These are phyloP conservation scores for Fraxinus quadrangulata DNA, from an alignment of 257 asterid species.

Conservation along the genomic window DNA sequence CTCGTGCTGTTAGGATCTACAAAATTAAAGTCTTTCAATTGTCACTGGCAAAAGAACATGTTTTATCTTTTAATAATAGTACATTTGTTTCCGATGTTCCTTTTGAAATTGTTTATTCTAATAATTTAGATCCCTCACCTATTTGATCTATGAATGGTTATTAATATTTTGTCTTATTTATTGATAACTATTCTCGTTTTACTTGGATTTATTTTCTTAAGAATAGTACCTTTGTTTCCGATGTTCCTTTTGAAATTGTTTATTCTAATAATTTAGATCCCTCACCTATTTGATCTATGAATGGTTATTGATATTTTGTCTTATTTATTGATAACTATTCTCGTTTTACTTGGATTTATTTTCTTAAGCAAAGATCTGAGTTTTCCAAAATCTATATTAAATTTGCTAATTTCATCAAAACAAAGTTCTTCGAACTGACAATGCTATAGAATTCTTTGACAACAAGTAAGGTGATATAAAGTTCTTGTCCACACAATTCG, in stretches of 20 bases:
- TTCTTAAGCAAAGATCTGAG: neutral
- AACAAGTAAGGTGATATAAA: too few relatives aligned
- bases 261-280: neutral
- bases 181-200: neutral
- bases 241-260: neutral
- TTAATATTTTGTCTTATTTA: constrained; percentile 12
- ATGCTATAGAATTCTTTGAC: neutral
- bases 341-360: neutral
- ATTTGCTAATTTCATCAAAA: neutral
- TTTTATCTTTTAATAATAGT: neutral
- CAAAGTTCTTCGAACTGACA: neutral
- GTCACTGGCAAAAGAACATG: constrained; percentile 15
- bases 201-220: neutral
- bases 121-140: neutral
- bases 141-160: neutral
- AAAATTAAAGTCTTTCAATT: constrained; percentile 12
- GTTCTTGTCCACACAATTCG: too few relatives aligned
- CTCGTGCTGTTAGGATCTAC: constrained; percentile 6
- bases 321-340: constrained; percentile 4
- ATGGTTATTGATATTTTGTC: constrained; percentile 5
- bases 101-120: neutral
- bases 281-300: neutral
- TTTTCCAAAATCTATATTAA: neutral
- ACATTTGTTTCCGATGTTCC: neutral
- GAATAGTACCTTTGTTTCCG: neutral